Base-by-base conservation (phyloP, 192 early-diverging fungal genomes). In the Gamsiella multidivaricata region DNA sequence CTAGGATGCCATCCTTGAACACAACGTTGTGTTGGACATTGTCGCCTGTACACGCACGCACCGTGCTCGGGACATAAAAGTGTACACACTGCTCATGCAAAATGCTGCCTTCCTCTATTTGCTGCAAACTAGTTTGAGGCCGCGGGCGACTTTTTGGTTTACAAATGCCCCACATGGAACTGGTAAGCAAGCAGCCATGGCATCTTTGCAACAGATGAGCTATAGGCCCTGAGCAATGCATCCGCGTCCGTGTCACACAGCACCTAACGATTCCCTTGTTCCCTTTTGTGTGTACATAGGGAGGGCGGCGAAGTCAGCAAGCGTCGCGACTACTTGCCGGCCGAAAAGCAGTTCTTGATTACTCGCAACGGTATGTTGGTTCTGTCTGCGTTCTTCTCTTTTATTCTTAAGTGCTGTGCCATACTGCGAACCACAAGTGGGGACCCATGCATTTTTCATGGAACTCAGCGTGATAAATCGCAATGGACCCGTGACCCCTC, bases 131-230 rank as follows among this genome's bases (percentile, higher is more conserved):
- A 91, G 92, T 99, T 98, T 86, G 91, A 97, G 53, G 89, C 91
- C 32, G 97, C 97, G 6, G 98, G 98, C 32, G 98, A 99, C 80
- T 98, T 95, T 71, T 90, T 99, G 50, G 95, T 97, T 17, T 96
- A 91, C 85, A 98, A 99, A 79, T 99, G 98, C 75, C 97, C 97
- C 14, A 99, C 98, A 14, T 99, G 98, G 98, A 85, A 85, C 59
- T 99, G 98, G 87, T 86, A 83, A 68, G 47, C 5, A n/a, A n/a
- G n/a, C n/a, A n/a, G n/a, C n/a, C n/a, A n/a, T n/a, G n/a, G n/a
- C n/a, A n/a, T n/a, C n/a, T n/a, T n/a, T n/a, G n/a, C n/a, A n/a
- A n/a, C n/a, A n/a, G n/a, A n/a, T n/a, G n/a, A n/a, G n/a, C n/a
- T n/a, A n/a, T n/a, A n/a, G n/a, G n/a, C n/a, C n/a, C n/a, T n/a